These are phyloP conservation scores for Patellifolia procumbens DNA, from an alignment of 179 eudicot genomes.

Conservation along the genomic window DNA sequence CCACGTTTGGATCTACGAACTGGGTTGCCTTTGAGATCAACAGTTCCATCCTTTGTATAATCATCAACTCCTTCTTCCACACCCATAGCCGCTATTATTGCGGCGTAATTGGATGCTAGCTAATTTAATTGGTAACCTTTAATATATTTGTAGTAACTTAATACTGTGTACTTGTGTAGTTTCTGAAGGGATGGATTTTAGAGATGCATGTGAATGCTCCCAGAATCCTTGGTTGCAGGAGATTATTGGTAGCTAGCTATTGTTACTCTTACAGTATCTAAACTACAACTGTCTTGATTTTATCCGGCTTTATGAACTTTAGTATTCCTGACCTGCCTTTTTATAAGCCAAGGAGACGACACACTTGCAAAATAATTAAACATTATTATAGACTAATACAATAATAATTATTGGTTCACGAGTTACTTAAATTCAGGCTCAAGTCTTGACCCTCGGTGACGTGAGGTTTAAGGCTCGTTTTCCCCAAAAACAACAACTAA, in stretches of 20 bases:
- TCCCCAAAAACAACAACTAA: no score
- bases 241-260: neutral
- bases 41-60: slow-evolving; percentile 78
- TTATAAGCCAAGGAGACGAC: no score
- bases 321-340: no score
- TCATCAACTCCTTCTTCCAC: slow-evolving; percentile 46
- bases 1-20: slow-evolving; percentile 69
- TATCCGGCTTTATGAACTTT: no score
- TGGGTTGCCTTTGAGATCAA: slow-evolving; percentile 80
- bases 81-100: slow-evolving; percentile 7
- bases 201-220: neutral
- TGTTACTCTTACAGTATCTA: neutral
- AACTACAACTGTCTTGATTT: no score
- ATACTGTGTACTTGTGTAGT: neutral
- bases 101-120: neutral
- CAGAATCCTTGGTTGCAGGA: slow-evolving; percentile 3
- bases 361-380: no score
- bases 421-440: no score
- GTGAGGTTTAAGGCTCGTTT: no score
- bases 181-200: neutral
- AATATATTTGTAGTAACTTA: neutral
- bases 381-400: no score
- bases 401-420: no score
- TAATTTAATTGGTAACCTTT: neutral
- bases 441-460: no score